These are phyloP conservation scores for Aotearoamyces nothofagi DNA, from an alignment of 2,329 filamentous ascomycete genomes.

Conservation along the genomic window DNA sequence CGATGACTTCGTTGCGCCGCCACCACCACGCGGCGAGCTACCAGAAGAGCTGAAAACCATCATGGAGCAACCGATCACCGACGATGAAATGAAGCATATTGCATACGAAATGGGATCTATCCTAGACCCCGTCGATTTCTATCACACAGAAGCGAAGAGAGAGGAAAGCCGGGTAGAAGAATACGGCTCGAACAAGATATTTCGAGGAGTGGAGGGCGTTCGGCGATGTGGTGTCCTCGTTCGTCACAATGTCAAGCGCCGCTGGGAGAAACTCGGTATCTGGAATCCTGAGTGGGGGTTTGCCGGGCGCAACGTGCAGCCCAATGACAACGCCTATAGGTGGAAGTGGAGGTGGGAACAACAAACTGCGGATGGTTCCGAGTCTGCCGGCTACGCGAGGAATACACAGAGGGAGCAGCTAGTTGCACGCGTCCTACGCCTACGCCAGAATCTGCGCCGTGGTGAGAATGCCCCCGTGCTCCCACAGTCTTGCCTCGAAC, in stretches of 20 bases:
- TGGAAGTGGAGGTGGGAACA: not conserved
- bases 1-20: too few relatives aligned
- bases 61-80: too few relatives aligned
- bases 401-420: not conserved
- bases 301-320: conserved; percentile 5
- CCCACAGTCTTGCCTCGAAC: conserved; percentile 1
- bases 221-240: conserved; percentile 6
- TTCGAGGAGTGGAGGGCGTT: too few relatives aligned
- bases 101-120: too few relatives aligned
- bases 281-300: conserved; percentile 12
- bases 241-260: conserved; percentile 9
- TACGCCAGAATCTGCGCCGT: not conserved
- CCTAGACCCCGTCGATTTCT: too few relatives aligned
- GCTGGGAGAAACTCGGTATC: conserved; percentile 10
- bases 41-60: too few relatives aligned
- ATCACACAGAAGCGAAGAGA: too few relatives aligned
- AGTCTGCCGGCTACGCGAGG: not conserved
- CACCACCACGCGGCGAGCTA: too few relatives aligned
- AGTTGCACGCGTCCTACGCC: too few relatives aligned
- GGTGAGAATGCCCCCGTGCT: not conserved
- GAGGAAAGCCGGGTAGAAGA: too few relatives aligned
- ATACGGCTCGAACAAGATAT: too few relatives aligned
- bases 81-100: too few relatives aligned
- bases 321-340: conserved; percentile 3
- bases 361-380: not conserved